Evolutionary conservation across 2,329 filamentous ascomycete species (phyloP).

Genomic region (Pseudophaeomoniella oleicola): DNA sequence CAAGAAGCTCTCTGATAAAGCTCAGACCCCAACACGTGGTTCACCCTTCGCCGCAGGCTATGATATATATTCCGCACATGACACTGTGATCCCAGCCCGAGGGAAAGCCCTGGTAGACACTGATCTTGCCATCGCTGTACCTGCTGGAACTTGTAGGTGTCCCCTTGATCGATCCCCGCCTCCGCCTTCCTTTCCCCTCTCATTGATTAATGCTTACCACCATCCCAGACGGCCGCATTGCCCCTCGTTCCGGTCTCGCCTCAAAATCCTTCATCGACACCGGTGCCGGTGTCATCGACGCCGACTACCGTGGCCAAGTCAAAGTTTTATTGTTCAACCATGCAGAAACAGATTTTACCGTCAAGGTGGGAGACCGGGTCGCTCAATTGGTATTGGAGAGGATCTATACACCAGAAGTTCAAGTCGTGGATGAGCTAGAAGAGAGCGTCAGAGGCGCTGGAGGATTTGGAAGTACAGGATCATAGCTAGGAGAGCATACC

Average conservation of each 20-base stretch:
- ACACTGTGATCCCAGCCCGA: conserved; percentile 61
- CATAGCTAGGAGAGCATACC: too few relatives aligned
- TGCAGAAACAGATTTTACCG: conserved; percentile 61
- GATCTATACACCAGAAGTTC: conserved; percentile 82
- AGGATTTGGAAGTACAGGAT: conserved; percentile 83
- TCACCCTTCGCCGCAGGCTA: conserved; percentile 86
- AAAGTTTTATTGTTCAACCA: conserved; percentile 95
- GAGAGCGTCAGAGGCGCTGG: conserved; percentile 83
- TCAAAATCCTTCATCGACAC: conserved; percentile 93
- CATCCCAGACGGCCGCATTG: conserved; percentile 64
- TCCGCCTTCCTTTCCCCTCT: conserved; percentile 4
- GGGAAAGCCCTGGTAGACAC: conserved; percentile 83
- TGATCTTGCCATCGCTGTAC: conserved; percentile 80
- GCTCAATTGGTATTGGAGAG: conserved; percentile 90
- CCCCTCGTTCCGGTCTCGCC: conserved; percentile 80
- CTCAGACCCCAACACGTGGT: conserved; percentile 72
- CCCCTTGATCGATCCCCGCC: background rate
- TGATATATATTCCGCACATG: conserved; percentile 69
- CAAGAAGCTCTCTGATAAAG: conserved; percentile 72
- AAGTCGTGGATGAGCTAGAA: conserved; percentile 77
- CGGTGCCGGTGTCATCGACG: conserved; percentile 92
- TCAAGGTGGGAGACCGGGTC: conserved; percentile 77
- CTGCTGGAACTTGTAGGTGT: conserved; percentile 69
- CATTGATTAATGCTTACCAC: conserved; percentile 2
- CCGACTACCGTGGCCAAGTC: conserved; percentile 87